phyloP scores from a whole-genome alignment of 108 stramenopile genomes.

The Stephanodiscus triporus region DNA sequence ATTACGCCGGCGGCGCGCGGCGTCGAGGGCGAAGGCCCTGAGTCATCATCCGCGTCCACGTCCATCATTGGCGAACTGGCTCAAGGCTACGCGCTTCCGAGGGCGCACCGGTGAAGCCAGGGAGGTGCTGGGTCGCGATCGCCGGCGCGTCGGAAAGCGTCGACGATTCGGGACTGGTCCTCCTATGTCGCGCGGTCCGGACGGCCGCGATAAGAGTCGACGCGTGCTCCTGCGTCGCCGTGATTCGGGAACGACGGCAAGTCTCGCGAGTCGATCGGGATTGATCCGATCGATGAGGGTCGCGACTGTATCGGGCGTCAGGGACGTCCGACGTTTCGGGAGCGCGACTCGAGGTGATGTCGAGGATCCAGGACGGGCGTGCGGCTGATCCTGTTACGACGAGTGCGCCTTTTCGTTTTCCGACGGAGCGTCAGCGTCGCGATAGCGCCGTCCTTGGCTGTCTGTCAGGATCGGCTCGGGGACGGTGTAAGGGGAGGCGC shows the following conservation, averaged over 20 bases:
- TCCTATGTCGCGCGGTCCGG: constrained; percentile 60
- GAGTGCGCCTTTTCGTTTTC: constrained; percentile 54
- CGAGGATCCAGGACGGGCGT: constrained; percentile 63
- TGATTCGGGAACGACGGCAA: constrained; percentile 81
- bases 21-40: too few species aligned
- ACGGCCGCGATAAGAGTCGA: constrained; percentile 70
- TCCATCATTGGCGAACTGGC: constrained; percentile 77
- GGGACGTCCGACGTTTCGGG: constrained; percentile 35
- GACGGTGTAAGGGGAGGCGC: constrained; percentile 81
- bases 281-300: constrained; percentile 4
- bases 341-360: constrained; percentile 54
- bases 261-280: constrained; percentile 38
- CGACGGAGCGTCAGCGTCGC: constrained; percentile 62
- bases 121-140: constrained; percentile 84
- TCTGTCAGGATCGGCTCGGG: constrained; percentile 64
- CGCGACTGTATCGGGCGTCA: too few species aligned
- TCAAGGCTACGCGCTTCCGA: constrained; percentile 72
- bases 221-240: constrained; percentile 61
- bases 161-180: constrained; percentile 79
- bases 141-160: constrained; percentile 79
- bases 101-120: constrained; percentile 70
- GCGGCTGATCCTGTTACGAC: constrained; percentile 64
- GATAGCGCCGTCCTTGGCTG: constrained; percentile 52
- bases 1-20: too few species aligned
- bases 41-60: constrained; percentile 31